Percentiles rank a stretch among this genome's conserved stretches.
These are phyloP conservation scores for Hydnomerulius pinastri DNA, from an alignment of 768 basidiomycete genomes.

Conservation along the genomic window DNA sequence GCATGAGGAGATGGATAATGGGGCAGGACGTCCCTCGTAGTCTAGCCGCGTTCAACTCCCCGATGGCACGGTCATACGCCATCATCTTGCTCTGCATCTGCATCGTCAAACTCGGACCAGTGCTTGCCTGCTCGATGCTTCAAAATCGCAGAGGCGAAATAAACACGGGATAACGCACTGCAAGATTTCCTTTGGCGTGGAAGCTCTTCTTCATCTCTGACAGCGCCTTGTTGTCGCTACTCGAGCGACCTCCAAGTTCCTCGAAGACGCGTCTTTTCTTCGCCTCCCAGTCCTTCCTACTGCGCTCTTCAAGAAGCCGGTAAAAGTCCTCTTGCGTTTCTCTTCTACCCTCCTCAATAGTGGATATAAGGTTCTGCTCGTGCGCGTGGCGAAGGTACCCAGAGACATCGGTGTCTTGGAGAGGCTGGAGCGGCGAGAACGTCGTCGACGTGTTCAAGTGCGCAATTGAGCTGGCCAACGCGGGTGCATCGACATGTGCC, in stretches of 20 bases:
- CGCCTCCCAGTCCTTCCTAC: slow-evolving; percentile 83
- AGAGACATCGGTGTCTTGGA: slow-evolving; percentile 92
- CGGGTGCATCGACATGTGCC: slow-evolving; percentile 91
- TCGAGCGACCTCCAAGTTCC: slow-evolving; percentile 74
- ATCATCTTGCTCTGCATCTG: slow-evolving; percentile 96
- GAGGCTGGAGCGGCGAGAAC: slow-evolving; percentile 85
- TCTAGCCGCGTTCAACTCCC: slow-evolving; percentile 74
- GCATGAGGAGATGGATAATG: slow-evolving; percentile 68
- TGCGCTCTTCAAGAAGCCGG: slow-evolving; percentile 71
- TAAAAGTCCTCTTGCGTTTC: slow-evolving; percentile 88
- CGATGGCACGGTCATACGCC: slow-evolving; percentile 85
- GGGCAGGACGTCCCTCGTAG: slow-evolving; percentile 74
- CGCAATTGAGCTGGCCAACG: slow-evolving; percentile 80
- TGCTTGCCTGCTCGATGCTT: slow-evolving; percentile 36
- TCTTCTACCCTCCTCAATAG: slow-evolving; percentile 86
- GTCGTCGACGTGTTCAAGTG: slow-evolving; percentile 80
- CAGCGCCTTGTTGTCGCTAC: slow-evolving; percentile 54
- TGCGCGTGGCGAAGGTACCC: slow-evolving; percentile 95
- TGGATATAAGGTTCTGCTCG: slow-evolving; percentile 91
- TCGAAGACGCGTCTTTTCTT: slow-evolving; percentile 90
- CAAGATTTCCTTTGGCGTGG: slow-evolving; percentile 55
- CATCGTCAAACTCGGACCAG: slow-evolving; percentile 58
- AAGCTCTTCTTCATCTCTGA: slow-evolving; percentile 64
- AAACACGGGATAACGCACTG: slow-evolving; percentile 39
- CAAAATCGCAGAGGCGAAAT: neutral